Conservation (phyloP, 164 flowering plant species). For the Berberis thunbergii region DNA sequence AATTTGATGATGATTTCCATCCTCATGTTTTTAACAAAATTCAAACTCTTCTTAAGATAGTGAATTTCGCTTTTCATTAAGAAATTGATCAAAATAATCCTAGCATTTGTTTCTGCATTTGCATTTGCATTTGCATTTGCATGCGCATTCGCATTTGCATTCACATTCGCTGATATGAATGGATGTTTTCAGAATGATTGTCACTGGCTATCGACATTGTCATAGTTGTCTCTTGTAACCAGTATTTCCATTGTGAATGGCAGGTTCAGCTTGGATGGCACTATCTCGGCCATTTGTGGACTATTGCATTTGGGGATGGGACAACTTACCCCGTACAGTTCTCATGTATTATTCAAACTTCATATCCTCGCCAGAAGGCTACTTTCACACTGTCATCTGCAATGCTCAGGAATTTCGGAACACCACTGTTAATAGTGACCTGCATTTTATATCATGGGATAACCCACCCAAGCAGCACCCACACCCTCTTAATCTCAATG, state of each 20-base stretch:
- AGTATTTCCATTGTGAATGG: conserved; percentile 1
- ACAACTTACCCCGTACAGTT: conserved; percentile 33
- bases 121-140: too few species aligned
- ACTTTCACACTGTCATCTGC: conserved; percentile 35
- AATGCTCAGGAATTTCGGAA: conserved; percentile 31
- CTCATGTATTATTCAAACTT: conserved; percentile 38
- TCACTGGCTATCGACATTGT: too few species aligned
- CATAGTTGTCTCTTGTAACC: background rate
- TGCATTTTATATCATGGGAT: conserved; percentile 38
- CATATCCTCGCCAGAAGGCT: conserved; percentile 37
- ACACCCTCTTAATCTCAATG: conserved; percentile 24
- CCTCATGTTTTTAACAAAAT: too few species aligned
- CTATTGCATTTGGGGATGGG: conserved; percentile 42
- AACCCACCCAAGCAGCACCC: conserved; percentile 41
- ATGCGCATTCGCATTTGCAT: too few species aligned
- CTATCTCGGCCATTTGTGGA: conserved; percentile 33
- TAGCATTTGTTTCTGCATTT: background rate
- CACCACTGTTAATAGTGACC: conserved; percentile 32
- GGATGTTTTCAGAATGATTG: too few species aligned
- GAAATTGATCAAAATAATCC: background rate
- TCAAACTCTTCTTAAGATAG: too few species aligned
- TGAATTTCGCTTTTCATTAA: too few species aligned
- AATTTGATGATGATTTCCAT: too few species aligned
- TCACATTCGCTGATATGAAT: too few species aligned
- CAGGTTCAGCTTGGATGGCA: conserved; percentile 42